Base-by-base conservation (phyloP, 1,284 basidiomycete species). In the Ganoderma meredithae region DNA sequence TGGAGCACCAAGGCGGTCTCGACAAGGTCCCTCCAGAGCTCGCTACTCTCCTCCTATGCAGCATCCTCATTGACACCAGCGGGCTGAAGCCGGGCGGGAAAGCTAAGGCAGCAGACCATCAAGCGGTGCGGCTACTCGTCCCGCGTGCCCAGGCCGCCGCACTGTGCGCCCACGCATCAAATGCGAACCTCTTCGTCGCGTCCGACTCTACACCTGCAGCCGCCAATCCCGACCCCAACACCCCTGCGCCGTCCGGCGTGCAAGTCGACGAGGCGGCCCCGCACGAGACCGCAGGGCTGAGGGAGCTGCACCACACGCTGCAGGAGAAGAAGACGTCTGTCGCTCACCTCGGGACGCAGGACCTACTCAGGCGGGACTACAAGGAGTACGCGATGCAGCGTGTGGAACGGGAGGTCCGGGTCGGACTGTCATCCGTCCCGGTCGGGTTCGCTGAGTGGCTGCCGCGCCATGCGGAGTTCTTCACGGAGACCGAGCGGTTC, bases 351-450 rank as follows among this genome's bases (percentile, higher is more conserved):
- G 83, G 82, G 41, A 89, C 90, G 0, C 83, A 87, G 60, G 95
- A 98, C 74, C 87, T 98, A 36, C 85, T 99, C 4, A 84, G 93
- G 22, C 84, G 97, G 22, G 97, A 99, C 80, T 99, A 97, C 85
- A 99, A 99, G 79, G 90, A 97, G 75, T 97, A 95, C 77, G 74
- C 77, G 3, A 82, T 87, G 73, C 78, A 79, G 2, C 85, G 87
- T 0, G 74, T 78, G 22, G 77, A 79, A 62, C 76, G 74, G 53
- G 79, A 81, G 33, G 74, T 83, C 17, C 81, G 82, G 60, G 83
- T 87, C 4, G 96, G 96, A 1, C 82, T 98, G 15, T 88, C 93
- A 3, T 93, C 94, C 1, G 92, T 97, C 2, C 95, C 95, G 1
- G 75, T 93, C 2, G 82, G 85, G 13, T 83, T 97, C 9, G 82